phyloP scores from a whole-genome alignment of 2,329 filamentous ascomycete genomes.

The Ceratocystiopsis sp. region DNA sequence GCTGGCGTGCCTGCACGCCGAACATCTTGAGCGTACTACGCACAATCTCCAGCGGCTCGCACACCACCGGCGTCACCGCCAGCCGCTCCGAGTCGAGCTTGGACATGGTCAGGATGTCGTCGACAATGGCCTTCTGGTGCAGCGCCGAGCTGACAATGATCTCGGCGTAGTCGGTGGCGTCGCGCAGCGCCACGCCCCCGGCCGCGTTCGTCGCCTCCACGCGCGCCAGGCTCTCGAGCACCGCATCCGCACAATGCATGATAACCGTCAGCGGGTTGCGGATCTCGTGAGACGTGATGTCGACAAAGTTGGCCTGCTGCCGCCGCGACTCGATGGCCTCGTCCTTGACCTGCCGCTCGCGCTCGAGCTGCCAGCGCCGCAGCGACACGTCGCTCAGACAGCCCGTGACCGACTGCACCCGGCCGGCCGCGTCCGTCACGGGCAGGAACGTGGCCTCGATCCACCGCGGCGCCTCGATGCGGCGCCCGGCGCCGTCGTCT shows the following conservation, averaged over 20 bases:
- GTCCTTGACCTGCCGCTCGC: slow-evolving; percentile 30
- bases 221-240: slow-evolving; percentile 32
- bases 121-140: slow-evolving; percentile 66
- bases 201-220: slow-evolving; percentile 12
- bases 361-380: slow-evolving; percentile 33
- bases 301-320: slow-evolving; percentile 69
- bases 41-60: slow-evolving; percentile 49
- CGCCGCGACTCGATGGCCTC: slow-evolving; percentile 42
- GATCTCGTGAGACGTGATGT: slow-evolving; percentile 59
- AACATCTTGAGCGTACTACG: slow-evolving; percentile 60
- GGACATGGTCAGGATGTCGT: slow-evolving; percentile 55
- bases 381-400: slow-evolving; percentile 31
- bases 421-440: slow-evolving; percentile 27
- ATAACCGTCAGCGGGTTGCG: slow-evolving; percentile 59
- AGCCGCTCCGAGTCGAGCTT: slow-evolving; percentile 64
- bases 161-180: slow-evolving; percentile 55
- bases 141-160: slow-evolving; percentile 64
- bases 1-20: slow-evolving; percentile 53
- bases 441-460: slow-evolving; percentile 34
- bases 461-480: slow-evolving; percentile 27
- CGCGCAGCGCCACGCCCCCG: slow-evolving; percentile 23
- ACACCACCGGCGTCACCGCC: slow-evolving; percentile 52
- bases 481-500: slow-evolving; percentile 26
- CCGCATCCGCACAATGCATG: slow-evolving; percentile 57
- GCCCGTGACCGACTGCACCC: slow-evolving; percentile 30